These are phyloP conservation scores for Glarea lozoyensis DNA, from an alignment of 495 filamentous ascomycete species.

Conservation along the genomic window DNA sequence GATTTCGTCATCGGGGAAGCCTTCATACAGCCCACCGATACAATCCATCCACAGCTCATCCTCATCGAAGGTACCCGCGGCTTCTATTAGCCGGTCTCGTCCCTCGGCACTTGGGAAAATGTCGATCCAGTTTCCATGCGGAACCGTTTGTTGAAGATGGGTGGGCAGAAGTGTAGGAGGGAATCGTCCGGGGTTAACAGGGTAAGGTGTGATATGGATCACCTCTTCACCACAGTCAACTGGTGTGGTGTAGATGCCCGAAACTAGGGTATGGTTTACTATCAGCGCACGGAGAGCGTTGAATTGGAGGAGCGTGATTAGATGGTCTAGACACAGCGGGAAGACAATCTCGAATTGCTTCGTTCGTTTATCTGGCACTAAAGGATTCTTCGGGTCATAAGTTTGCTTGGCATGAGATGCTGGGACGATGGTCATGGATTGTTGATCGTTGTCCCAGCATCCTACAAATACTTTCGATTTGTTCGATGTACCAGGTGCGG, in stretches of 20 bases:
- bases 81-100: slow-evolving; percentile 16
- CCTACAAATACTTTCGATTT: slow-evolving; percentile 28
- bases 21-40: slow-evolving; percentile 33
- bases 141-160: slow-evolving; percentile 19
- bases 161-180: slow-evolving; percentile 24
- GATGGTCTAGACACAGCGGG: slow-evolving; percentile 35
- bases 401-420: slow-evolving; percentile 30
- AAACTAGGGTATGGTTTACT: slow-evolving; percentile 30
- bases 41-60: slow-evolving; percentile 32
- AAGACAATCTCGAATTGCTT: slow-evolving; percentile 25
- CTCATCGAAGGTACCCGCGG: slow-evolving; percentile 30
- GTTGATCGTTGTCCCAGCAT: slow-evolving; percentile 30
- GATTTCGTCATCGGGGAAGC: slow-evolving; percentile 32
- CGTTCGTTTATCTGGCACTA: slow-evolving; percentile 23
- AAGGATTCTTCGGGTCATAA: slow-evolving; percentile 26
- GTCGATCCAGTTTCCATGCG: slow-evolving; percentile 30
- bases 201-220: slow-evolving; percentile 26
- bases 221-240: slow-evolving; percentile 25
- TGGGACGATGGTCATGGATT: slow-evolving; percentile 26
- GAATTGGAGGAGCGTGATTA: slow-evolving; percentile 39
- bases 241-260: slow-evolving; percentile 23
- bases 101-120: slow-evolving; percentile 25
- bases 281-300: slow-evolving; percentile 33
- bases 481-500: slow-evolving; percentile 13
- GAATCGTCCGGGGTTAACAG: slow-evolving; percentile 18